phyloP scores from a whole-genome alignment of 257 asterid genomes.

The Forsythia suspensa region DNA sequence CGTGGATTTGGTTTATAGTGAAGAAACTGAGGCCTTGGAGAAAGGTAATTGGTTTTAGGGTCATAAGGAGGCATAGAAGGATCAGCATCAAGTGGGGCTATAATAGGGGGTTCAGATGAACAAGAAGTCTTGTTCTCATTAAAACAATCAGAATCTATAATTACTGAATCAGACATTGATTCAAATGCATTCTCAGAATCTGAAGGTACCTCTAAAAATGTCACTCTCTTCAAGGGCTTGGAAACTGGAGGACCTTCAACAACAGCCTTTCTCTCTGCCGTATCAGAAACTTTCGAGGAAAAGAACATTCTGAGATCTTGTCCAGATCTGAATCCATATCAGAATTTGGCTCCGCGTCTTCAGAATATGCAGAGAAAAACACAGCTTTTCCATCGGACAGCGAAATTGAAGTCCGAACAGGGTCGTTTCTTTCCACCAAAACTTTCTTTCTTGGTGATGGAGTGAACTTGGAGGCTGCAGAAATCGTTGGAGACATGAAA shows the following conservation, averaged over 20 bases:
- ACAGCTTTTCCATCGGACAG: constrained; percentile 74
- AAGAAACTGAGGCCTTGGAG: constrained; percentile 86
- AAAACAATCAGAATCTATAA: constrained; percentile 34
- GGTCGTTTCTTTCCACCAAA: constrained; percentile 79
- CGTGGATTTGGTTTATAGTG: constrained; percentile 75
- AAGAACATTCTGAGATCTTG: constrained; percentile 6
- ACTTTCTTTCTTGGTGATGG: constrained; percentile 84
- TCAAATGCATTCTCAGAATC: constrained; percentile 27
- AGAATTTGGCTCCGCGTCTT: constrained; percentile 25
- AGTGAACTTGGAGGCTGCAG: constrained; percentile 88
- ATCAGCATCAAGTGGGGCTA: constrained; percentile 81
- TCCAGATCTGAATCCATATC: constrained; percentile 25
- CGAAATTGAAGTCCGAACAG: constrained; percentile 66
- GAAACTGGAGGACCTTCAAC: constrained; percentile 38
- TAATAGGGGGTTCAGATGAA: constrained; percentile 30
- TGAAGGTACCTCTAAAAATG: constrained; percentile 42
- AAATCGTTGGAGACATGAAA: constrained; percentile 93
- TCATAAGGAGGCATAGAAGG: constrained; percentile 77
- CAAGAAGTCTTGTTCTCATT: constrained; percentile 26
- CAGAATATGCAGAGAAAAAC: constrained; percentile 47
- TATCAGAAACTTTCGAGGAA: constrained; percentile 18
- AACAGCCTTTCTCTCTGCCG: constrained; percentile 22
- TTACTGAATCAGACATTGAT: constrained; percentile 27
- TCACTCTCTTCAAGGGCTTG: constrained; percentile 50
- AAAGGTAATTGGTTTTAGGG: constrained; percentile 76